phyloP scores from a whole-genome alignment of 108 stramenopile genomes.

The Cyclotella baltica region DNA sequence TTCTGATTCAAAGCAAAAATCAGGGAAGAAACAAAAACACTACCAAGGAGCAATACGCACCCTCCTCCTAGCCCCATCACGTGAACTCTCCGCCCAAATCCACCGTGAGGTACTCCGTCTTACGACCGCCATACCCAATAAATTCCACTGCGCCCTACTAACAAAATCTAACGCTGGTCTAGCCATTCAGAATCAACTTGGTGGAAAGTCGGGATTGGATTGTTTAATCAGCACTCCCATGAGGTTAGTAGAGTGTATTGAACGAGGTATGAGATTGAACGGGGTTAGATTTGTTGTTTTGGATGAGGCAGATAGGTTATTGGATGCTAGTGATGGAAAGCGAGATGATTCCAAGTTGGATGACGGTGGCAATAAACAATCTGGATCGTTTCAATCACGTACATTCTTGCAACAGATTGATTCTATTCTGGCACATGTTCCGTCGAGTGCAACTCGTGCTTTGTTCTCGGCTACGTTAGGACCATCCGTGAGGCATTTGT shows the following conservation, averaged over 20 bases:
- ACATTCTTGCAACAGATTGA: constrained; percentile 95
- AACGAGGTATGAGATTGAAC: constrained; percentile 71
- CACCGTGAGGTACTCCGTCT: constrained; percentile 94
- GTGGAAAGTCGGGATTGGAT: constrained; percentile 80
- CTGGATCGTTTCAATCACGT: constrained; percentile 77
- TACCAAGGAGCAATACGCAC: constrained; percentile 40
- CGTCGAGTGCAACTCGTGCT: constrained; percentile 83
- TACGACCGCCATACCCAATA: constrained; percentile 80
- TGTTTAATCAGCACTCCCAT: constrained; percentile 81
- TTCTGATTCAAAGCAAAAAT: constrained; percentile 47
- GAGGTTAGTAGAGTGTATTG: constrained; percentile 77
- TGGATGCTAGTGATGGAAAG: constrained; percentile 84
- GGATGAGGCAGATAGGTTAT: constrained; percentile 97
- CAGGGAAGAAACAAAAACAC: constrained; percentile 47
- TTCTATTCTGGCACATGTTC: constrained; percentile 82
- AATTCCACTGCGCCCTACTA: constrained; percentile 75
- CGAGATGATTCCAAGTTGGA: constrained; percentile 11
- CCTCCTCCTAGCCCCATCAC: constrained; percentile 91
- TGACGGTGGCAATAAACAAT: constrained; percentile 37
- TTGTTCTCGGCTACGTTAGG: constrained; percentile 97
- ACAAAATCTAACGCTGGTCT: constrained; percentile 84
- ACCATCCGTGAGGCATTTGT: constrained; percentile 82
- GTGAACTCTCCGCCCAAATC: constrained; percentile 95
- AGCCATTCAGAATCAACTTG: constrained; percentile 66
- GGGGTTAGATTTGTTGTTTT: constrained; percentile 89